Conservation (phyloP, 805 yeast genomes). For the Wickerhamomyces hampshirensis region DNA sequence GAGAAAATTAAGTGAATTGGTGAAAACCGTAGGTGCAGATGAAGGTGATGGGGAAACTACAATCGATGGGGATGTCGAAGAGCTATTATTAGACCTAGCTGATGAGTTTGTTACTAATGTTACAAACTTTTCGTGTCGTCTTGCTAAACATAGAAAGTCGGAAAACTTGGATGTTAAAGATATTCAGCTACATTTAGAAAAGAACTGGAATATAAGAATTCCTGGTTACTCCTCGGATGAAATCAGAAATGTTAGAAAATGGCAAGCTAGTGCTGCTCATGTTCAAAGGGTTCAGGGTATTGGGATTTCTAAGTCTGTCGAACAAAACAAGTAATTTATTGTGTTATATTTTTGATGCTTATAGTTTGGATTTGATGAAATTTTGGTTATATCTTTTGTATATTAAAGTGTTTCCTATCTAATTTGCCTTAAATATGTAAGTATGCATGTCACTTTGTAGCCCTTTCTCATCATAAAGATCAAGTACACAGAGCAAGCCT, state of each 20-base stretch:
- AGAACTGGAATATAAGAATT: conserved; percentile 90
- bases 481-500: too few species aligned
- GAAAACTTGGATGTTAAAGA: conserved; percentile 86
- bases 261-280: conserved; percentile 60
- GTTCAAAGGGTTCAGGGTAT: conserved; percentile 64
- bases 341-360: background rate
- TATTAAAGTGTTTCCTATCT: too few species aligned
- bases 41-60: conserved; percentile 88
- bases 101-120: conserved; percentile 93
- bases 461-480: too few species aligned
- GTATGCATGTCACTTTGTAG: too few species aligned
- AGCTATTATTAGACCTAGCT: conserved; percentile 82
- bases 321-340: conserved; percentile 22
- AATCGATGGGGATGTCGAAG: conserved; percentile 96
- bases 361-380: background rate
- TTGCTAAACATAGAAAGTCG: conserved; percentile 91
- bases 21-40: conserved; percentile 74
- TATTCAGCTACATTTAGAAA: conserved; percentile 84
- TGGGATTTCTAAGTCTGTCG: conserved; percentile 56
- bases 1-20: conserved; percentile 83
- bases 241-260: conserved; percentile 69
- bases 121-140: conserved; percentile 86
- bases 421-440: too few species aligned
- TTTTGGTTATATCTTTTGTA: background rate
- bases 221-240: conserved; percentile 95